A percentile compares a stretch with the other conserved stretches of the same genome.
These are phyloP conservation scores for Aspergillus glaucus DNA, from an alignment of 2,329 filamentous ascomycete genomes.

Conservation along the genomic window DNA sequence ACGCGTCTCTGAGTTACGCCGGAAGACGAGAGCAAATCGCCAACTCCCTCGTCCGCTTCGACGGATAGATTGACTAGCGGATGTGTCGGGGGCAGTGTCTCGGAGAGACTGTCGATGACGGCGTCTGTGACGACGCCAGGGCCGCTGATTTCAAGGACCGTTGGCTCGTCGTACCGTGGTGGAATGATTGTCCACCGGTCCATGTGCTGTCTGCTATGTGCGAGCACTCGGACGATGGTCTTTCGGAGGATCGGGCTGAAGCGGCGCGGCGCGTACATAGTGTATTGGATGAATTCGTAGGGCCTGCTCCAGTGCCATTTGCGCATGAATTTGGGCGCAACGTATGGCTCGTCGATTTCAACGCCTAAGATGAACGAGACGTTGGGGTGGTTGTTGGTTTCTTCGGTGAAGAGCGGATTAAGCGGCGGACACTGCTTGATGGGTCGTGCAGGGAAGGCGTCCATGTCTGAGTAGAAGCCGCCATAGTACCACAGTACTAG, in stretches of 20 bases:
- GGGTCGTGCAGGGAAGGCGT: slow-evolving; percentile 21
- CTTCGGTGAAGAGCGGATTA: slow-evolving; percentile 9
- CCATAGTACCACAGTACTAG: slow-evolving; percentile 31
- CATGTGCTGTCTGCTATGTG: slow-evolving; percentile 25
- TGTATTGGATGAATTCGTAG: slow-evolving; percentile 31
- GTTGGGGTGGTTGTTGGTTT: slow-evolving; percentile 8
- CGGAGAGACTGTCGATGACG: slow-evolving; percentile 24
- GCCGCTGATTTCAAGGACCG: slow-evolving; percentile 27
- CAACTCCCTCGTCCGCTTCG: slow-evolving; percentile 14
- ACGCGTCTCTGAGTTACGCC: slow-evolving; percentile 15
- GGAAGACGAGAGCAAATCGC: slow-evolving; percentile 11
- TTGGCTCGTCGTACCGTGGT: slow-evolving; percentile 19
- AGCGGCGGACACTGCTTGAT: slow-evolving; percentile 25
- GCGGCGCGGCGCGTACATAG: slow-evolving; percentile 28
- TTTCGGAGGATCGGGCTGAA: slow-evolving; percentile 29
- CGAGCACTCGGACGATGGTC: slow-evolving; percentile 24
- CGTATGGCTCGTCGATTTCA: slow-evolving; percentile 32
- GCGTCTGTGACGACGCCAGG: slow-evolving; percentile 31
- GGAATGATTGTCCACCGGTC: slow-evolving; percentile 9
- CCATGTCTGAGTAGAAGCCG: slow-evolving; percentile 31
- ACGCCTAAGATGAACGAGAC: slow-evolving; percentile 28
- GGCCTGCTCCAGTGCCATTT: slow-evolving; percentile 30
- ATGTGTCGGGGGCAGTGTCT: slow-evolving; percentile 21
- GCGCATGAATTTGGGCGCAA: slow-evolving; percentile 23
- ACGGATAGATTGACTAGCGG: slow-evolving; percentile 18